Evolutionary conservation across 257 asterid genomes (phyloP).

Genomic region (Capsicum chinense): DNA sequence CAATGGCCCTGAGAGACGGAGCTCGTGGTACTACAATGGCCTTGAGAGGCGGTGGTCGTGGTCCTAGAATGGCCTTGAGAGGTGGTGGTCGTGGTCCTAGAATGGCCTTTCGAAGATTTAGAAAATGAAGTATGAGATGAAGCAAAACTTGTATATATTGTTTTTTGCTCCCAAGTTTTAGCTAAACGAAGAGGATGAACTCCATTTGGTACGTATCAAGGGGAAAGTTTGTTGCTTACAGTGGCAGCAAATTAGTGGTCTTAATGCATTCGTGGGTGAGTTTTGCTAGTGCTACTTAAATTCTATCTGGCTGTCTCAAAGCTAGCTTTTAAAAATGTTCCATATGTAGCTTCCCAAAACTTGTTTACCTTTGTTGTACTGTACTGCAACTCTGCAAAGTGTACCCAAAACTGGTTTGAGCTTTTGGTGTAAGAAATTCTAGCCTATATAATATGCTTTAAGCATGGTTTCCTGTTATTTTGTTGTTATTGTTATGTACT

Average conservation of each 20-base stretch:
- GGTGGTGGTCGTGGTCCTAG: slow-evolving; percentile 61
- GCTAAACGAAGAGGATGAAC: background rate
- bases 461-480: background rate
- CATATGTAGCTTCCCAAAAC: slow-evolving; percentile 13
- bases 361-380: background rate
- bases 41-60: slow-evolving; percentile 51
- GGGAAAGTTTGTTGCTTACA: background rate
- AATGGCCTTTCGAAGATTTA: slow-evolving; percentile 63
- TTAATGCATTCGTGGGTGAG: background rate
- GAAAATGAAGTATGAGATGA: slow-evolving; percentile 43
- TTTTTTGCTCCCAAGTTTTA: background rate
- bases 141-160: slow-evolving; percentile 7
- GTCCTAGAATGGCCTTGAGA: slow-evolving; percentile 64
- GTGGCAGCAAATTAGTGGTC: background rate
- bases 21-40: slow-evolving; percentile 70
- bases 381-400: slow-evolving; percentile 5
- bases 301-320: background rate
- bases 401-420: background rate
- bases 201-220: background rate
- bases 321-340: background rate
- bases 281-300: background rate
- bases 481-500: background rate
- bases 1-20: slow-evolving; percentile 58
- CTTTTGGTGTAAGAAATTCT: slow-evolving; percentile 17
- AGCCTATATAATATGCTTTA: background rate